Evolutionary conservation across 805 yeast genomes (phyloP).

Genomic region (Zygotorulaspora chibaensis): DNA sequence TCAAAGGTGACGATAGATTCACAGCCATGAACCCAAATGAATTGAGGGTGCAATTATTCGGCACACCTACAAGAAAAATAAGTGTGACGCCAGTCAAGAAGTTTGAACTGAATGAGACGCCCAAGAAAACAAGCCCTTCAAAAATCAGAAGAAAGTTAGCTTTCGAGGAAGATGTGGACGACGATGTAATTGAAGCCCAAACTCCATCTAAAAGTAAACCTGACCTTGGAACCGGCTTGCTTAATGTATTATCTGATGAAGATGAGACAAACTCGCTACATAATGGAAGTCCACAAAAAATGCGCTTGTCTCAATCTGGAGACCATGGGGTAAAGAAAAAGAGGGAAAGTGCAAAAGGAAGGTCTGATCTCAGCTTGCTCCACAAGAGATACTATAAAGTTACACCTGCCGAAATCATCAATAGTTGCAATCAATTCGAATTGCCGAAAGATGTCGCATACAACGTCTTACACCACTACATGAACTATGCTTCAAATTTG

Average conservation of each 20-base stretch:
- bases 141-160: constrained; percentile 32
- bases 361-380: constrained; percentile 16
- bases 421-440: constrained; percentile 60
- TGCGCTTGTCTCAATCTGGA: background rate
- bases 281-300: background rate
- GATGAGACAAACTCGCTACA: background rate
- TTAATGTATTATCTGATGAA: background rate
- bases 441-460: constrained; percentile 52
- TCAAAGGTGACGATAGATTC: constrained; percentile 25
- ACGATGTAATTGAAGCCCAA: constrained; percentile 11
- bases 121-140: constrained; percentile 5
- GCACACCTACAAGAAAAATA: constrained; percentile 22
- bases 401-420: constrained; percentile 41
- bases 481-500: constrained; percentile 48
- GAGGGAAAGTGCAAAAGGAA: background rate
- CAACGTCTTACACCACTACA: constrained; percentile 47
- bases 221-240: background rate
- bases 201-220: constrained; percentile 3
- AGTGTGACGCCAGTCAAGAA: constrained; percentile 5
- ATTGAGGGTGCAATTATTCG: constrained; percentile 28
- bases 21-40: constrained; percentile 29
- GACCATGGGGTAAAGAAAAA: constrained; percentile 1
- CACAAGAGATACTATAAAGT: constrained; percentile 32
- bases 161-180: constrained; percentile 29
- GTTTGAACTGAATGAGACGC: constrained; percentile 2